phyloP scores from a whole-genome alignment of 2,329 filamentous ascomycete genomes.

The Claviceps africana region DNA sequence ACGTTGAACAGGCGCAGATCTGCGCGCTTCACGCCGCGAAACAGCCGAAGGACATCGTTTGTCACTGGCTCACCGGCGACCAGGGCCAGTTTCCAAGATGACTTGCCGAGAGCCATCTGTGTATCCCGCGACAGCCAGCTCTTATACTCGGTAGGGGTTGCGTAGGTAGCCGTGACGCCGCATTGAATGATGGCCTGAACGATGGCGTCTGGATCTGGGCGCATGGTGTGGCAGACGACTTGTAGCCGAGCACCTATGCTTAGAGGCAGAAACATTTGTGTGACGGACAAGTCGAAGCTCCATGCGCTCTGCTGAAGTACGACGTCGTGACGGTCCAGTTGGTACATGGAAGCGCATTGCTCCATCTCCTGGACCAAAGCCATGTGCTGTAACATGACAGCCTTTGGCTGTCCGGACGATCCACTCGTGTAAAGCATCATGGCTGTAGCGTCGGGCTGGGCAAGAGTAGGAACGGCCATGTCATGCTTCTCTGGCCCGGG shows the following conservation, averaged over 20 bases:
- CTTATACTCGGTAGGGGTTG: conserved; percentile 28
- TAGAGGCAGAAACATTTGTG: conserved; percentile 23
- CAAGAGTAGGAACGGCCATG: background rate
- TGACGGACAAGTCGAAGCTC: conserved; percentile 27
- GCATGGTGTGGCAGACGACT: conserved; percentile 15
- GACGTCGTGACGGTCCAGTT: conserved; percentile 11
- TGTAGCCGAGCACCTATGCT: conserved; percentile 21
- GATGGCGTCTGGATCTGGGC: conserved; percentile 20
- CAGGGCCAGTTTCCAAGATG: conserved; percentile 9
- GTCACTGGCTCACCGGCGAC: conserved; percentile 17
- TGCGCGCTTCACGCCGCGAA: background rate
- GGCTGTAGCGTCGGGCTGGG: conserved; percentile 3
- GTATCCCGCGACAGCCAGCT: conserved; percentile 15
- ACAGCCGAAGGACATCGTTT: conserved; percentile 4
- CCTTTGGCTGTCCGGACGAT: conserved; percentile 25
- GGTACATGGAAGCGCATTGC: conserved; percentile 8
- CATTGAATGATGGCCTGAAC: conserved; percentile 21
- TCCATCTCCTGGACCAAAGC: conserved; percentile 17
- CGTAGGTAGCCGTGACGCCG: conserved; percentile 22
- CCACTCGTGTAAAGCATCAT: conserved; percentile 21
- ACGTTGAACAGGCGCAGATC: conserved; percentile 9
- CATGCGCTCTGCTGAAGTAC: conserved; percentile 26
- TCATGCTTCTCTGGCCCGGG: background rate
- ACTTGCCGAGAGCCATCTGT: conserved; percentile 3
- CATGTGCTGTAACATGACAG: conserved; percentile 20